Evolutionary conservation across 768 basidiomycete species (phyloP).

Genomic region (Calocybe indica): DNA sequence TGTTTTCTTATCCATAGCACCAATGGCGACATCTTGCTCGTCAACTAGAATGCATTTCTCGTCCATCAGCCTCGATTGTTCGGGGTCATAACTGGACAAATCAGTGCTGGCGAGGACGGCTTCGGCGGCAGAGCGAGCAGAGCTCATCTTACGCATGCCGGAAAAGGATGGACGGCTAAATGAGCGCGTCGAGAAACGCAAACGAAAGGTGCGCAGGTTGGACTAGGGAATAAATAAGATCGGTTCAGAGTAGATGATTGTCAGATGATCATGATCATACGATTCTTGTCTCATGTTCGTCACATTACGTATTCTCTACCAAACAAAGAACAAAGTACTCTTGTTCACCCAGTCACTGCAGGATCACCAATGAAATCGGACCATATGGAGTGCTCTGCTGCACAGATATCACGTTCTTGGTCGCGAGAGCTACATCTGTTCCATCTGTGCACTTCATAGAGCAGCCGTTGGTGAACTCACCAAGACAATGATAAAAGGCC

Average conservation of each 20-base stretch:
- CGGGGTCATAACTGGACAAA: constrained; percentile 80
- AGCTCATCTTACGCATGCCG: constrained; percentile 41
- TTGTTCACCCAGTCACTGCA: constrained; percentile 8
- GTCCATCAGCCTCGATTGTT: constrained; percentile 94
- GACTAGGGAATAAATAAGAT: constrained; percentile 7
- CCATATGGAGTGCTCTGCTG: constrained; percentile 60
- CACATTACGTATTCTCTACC: no score
- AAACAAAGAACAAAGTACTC: not conserved
- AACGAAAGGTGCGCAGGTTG: not conserved
- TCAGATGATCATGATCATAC: constrained; percentile 4
- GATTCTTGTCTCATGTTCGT: not conserved
- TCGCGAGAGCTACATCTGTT: constrained; percentile 54
- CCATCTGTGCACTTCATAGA: not conserved
- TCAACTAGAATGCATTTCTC: constrained; percentile 92
- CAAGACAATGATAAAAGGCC: constrained; percentile 82
- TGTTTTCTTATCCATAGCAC: constrained; percentile 92
- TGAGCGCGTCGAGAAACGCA: not conserved
- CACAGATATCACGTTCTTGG: constrained; percentile 63
- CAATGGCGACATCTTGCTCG: constrained; percentile 78
- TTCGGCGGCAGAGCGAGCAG: constrained; percentile 55
- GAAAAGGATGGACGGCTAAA: not conserved
- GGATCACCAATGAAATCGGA: constrained; percentile 20
- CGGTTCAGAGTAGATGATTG: constrained; percentile 3
- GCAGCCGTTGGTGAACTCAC: constrained; percentile 29
- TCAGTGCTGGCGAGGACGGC: constrained; percentile 70